These are phyloP conservation scores for Fusarium sp. DNA, from an alignment of 2,329 filamentous ascomycete species.

Conservation along the genomic window DNA sequence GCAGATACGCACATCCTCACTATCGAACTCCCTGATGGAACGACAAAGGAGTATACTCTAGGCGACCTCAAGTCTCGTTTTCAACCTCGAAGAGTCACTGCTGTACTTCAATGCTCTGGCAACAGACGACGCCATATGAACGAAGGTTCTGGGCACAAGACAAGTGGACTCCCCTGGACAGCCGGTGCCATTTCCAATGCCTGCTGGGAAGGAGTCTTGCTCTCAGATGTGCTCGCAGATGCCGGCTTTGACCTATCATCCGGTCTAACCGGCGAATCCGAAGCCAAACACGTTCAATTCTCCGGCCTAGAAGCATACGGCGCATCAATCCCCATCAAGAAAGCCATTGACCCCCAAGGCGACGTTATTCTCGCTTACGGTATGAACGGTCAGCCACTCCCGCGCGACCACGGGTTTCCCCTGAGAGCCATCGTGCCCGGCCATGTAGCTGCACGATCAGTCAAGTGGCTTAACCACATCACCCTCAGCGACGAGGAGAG, in stretches of 20 bases:
- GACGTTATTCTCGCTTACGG: constrained; percentile 72
- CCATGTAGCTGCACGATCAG: constrained; percentile 70
- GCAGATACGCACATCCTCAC: constrained; percentile 56
- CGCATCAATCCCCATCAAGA: constrained; percentile 66
- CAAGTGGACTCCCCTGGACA: constrained; percentile 67
- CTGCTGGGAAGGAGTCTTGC: constrained; percentile 63
- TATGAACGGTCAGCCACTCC: constrained; percentile 71
- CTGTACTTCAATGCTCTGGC: constrained; percentile 66
- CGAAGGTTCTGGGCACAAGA: constrained; percentile 51
- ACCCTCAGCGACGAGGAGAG: constrained; percentile 72
- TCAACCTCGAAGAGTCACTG: constrained; percentile 59
- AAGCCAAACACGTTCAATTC: constrained; percentile 63
- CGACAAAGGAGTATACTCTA: constrained; percentile 61
- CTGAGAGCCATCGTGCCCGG: constrained; percentile 69
- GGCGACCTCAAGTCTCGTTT: constrained; percentile 62
- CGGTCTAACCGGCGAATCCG: constrained; percentile 48
- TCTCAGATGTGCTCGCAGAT: constrained; percentile 63
- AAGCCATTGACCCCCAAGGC: constrained; percentile 64
- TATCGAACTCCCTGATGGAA: constrained; percentile 64
- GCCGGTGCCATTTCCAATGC: constrained; percentile 67
- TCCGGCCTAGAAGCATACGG: constrained; percentile 67
- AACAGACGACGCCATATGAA: constrained; percentile 68
- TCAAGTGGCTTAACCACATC: constrained; percentile 73
- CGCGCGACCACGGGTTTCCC: constrained; percentile 71
- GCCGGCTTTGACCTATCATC: constrained; percentile 58